A percentile compares a stretch with the other conserved stretches of the same genome.
These are phyloP conservation scores for Rhizopus microsporus DNA, from an alignment of 371 early-diverging fungal genomes.

Conservation along the genomic window DNA sequence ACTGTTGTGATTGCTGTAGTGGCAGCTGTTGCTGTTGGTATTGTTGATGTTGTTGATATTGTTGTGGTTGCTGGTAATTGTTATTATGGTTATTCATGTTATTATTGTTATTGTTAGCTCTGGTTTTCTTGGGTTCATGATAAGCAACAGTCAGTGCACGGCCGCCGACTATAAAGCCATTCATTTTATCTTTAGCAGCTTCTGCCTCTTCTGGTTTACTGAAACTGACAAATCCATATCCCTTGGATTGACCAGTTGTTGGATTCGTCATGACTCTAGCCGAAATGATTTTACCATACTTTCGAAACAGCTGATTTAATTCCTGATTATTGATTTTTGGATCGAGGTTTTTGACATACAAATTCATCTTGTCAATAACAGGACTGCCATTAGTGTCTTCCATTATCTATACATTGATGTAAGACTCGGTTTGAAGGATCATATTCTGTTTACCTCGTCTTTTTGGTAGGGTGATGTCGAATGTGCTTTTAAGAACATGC, in stretches of 20 bases:
- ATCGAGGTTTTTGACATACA: conserved; percentile 57
- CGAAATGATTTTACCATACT: conserved; percentile 50
- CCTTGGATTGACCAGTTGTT: conserved; percentile 42
- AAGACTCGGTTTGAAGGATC: background rate
- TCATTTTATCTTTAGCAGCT: conserved; percentile 38
- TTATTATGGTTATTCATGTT: conserved; percentile 5
- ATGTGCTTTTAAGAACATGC: conserved; percentile 16
- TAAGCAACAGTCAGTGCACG: conserved; percentile 36
- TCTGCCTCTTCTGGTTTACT: conserved; percentile 40
- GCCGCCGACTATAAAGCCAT: conserved; percentile 25
- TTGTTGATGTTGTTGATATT: background rate
- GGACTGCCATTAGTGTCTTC: conserved; percentile 14
- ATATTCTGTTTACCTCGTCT: conserved; percentile 18
- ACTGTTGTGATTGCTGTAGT: conserved; percentile 1
- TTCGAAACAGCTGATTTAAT: conserved; percentile 37
- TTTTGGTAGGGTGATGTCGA: conserved; percentile 1
- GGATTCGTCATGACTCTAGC: conserved; percentile 50
- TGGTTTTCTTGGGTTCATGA: conserved; percentile 41
- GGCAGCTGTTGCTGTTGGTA: background rate
- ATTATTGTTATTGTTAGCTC: conserved; percentile 1
- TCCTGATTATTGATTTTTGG: conserved; percentile 43
- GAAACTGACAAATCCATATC: conserved; percentile 49
- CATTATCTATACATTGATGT: conserved; percentile 18
- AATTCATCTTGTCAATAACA: conserved; percentile 39
- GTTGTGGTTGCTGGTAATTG: background rate